Conservation (phyloP, 306 rosid species). For the Geum urbanum region DNA sequence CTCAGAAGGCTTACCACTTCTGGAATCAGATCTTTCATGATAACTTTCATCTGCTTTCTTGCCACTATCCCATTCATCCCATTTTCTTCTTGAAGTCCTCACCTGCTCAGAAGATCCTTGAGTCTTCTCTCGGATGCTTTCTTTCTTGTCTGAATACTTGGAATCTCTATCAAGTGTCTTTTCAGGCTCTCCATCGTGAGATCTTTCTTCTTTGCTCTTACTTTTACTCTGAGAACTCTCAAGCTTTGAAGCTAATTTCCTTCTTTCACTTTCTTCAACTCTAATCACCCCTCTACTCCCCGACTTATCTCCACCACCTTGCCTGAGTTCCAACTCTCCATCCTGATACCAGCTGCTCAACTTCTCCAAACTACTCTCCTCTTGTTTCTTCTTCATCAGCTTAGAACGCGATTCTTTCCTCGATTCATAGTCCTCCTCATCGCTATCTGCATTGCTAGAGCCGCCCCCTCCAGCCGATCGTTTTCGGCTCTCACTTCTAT, state of each 20-base stretch:
- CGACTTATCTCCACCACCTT: conserved; percentile 52
- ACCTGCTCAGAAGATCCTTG: conserved; percentile 66
- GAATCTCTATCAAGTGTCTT: conserved; percentile 57
- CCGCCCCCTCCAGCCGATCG: conserved; percentile 55
- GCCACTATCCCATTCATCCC: conserved; percentile 75
- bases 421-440: conserved; percentile 68
- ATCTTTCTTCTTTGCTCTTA: conserved; percentile 50
- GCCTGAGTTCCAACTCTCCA: conserved; percentile 69
- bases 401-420: conserved; percentile 56
- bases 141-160: conserved; percentile 55
- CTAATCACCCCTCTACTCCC: conserved; percentile 39
- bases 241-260: conserved; percentile 45
- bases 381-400: conserved; percentile 72
- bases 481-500: conserved; percentile 50
- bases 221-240: conserved; percentile 52
- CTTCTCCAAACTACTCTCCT: conserved; percentile 88
- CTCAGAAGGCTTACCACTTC: conserved; percentile 53
- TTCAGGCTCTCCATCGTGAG: conserved; percentile 43
- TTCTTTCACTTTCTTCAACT: conserved; percentile 50
- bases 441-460: conserved; percentile 55
- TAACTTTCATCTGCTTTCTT: conserved; percentile 45
- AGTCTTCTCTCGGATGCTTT: conserved; percentile 60
- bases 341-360: conserved; percentile 91
- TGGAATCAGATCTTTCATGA: conserved; percentile 53
- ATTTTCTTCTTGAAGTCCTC: conserved; percentile 76